Conservation (phyloP, 768 basidiomycete genomes). For the Lactarius quietus region DNA sequence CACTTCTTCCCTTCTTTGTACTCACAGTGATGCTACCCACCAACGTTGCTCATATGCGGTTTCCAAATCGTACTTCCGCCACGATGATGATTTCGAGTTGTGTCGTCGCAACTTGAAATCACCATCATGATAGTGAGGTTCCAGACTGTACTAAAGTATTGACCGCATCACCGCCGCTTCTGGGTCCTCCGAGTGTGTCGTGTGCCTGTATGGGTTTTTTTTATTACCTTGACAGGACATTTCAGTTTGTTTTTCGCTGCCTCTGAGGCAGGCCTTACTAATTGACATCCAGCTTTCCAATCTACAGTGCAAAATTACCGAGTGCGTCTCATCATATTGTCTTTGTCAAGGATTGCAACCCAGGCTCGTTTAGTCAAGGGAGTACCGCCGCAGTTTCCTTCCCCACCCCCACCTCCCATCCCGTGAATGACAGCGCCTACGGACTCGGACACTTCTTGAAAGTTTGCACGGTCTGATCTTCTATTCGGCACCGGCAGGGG, state of each 20-base stretch:
- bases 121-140: background rate
- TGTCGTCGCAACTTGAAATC: background rate
- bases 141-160: background rate
- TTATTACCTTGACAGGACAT: no score
- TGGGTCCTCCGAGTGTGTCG: background rate
- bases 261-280: background rate
- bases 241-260: background rate
- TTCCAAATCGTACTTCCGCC: no score
- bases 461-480: background rate
- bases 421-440: background rate
- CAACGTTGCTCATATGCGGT: background rate
- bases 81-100: no score
- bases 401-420: no score
- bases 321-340: background rate
- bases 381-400: background rate
- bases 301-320: background rate
- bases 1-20: no score
- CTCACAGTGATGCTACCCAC: background rate
- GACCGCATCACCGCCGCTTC: background rate
- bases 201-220: background rate
- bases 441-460: background rate
- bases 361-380: background rate
- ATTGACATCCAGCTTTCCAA: background rate
- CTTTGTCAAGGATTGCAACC: background rate
- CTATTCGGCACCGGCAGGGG: background rate